Evolutionary conservation across 164 flowering plant genomes (phyloP).

Genomic region (Magnolia changhungtana): DNA sequence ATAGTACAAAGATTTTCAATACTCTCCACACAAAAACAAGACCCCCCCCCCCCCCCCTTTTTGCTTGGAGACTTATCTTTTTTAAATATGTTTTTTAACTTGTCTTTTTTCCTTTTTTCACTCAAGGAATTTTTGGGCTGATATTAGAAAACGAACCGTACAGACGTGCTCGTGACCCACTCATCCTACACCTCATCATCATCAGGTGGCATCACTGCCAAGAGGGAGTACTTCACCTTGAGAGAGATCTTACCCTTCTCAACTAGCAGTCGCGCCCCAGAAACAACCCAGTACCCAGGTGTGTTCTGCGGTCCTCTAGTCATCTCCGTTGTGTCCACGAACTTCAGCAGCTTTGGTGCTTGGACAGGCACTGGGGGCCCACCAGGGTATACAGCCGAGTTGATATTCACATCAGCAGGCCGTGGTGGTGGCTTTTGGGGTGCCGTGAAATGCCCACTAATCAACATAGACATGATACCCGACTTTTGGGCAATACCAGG

Average conservation of each 20-base stretch:
- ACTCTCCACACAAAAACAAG: background rate
- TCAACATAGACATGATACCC: constrained; percentile 81
- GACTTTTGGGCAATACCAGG: constrained; percentile 75
- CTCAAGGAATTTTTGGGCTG: background rate
- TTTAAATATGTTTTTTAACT: too few relatives aligned
- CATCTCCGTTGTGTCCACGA: constrained; percentile 92
- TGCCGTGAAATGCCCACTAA: constrained; percentile 81
- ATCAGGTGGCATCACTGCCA: constrained; percentile 53
- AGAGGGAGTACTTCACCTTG: constrained; percentile 72
- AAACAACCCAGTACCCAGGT: constrained; percentile 97
- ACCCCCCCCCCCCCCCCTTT: background rate
- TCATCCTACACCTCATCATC: constrained; percentile 18
- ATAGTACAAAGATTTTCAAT: background rate
- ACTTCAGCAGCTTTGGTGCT: constrained; percentile 65
- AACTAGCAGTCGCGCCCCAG: constrained; percentile 86
- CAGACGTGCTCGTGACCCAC: background rate
- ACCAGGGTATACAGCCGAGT: constrained; percentile 94
- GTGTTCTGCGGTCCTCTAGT: constrained; percentile 81
- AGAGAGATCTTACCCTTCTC: constrained; percentile 84
- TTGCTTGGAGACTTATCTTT: background rate
- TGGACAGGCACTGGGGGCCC: constrained; percentile 89
- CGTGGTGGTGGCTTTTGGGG: constrained; percentile 73
- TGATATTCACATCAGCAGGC: constrained; percentile 79
- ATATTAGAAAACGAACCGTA: background rate
- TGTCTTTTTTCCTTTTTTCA: too few relatives aligned